phyloP scores from a whole-genome alignment of 495 filamentous ascomycete species.

The Aspergillus nanangensis region DNA sequence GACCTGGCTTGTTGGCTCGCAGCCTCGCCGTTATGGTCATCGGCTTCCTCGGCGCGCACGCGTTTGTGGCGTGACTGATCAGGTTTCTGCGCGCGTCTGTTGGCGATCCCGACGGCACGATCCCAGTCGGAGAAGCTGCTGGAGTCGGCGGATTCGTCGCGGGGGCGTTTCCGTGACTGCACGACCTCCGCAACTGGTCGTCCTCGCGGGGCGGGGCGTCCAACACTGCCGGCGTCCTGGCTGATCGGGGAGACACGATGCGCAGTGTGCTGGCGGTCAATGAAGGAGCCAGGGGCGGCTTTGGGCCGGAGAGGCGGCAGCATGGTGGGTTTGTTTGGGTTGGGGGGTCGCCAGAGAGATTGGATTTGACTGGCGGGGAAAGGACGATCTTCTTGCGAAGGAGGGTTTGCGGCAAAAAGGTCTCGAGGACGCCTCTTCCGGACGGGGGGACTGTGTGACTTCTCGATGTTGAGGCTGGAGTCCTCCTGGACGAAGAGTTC shows the following conservation, averaged over 20 bases:
- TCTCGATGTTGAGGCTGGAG: slow-evolving; percentile 8
- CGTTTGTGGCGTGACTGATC: neutral
- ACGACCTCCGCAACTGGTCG: neutral
- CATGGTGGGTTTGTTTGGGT: neutral
- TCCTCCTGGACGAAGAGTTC: neutral
- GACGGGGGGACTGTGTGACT: slow-evolving; percentile 16
- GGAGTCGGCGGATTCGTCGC: neutral
- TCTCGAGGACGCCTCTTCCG: neutral
- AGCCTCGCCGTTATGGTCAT: neutral
- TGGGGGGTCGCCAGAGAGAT: neutral
- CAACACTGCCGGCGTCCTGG: slow-evolving; percentile 8
- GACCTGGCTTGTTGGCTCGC: neutral
- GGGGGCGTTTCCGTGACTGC: neutral
- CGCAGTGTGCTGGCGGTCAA: slow-evolving; percentile 32
- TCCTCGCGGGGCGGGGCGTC: neutral
- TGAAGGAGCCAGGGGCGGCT: slow-evolving; percentile 19
- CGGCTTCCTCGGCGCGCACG: neutral
- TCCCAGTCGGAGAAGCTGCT: slow-evolving; percentile 10
- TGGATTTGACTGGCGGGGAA: neutral
- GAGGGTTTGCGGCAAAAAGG: too few species aligned
- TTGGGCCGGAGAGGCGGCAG: neutral
- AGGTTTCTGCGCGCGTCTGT: slow-evolving; percentile 16
- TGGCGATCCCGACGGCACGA: slow-evolving; percentile 6
- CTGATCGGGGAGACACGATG: slow-evolving; percentile 27
- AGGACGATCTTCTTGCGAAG: too few species aligned